These are phyloP conservation scores for Aureobasidium pullulans DNA, from an alignment of 2,329 filamentous ascomycete genomes.

Conservation along the genomic window DNA sequence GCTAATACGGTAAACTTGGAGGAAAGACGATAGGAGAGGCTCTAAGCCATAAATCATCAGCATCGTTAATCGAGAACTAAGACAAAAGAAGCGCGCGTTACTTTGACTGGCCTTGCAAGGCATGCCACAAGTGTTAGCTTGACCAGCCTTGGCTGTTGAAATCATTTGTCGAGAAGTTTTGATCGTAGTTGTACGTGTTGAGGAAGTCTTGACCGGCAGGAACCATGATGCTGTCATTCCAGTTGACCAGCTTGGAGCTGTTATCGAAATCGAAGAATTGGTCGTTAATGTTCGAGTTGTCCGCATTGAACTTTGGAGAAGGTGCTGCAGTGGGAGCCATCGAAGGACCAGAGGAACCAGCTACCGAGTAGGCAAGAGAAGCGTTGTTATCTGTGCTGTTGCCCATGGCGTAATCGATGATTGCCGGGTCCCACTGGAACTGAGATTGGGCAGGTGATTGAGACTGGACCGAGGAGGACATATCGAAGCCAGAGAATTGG, in stretches of 20 bases:
- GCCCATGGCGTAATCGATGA: conserved; percentile 11
- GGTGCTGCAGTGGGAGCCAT: conserved; percentile 14
- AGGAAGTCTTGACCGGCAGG: conserved; percentile 25
- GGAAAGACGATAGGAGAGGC: conserved; percentile 7
- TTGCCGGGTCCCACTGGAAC: conserved; percentile 11
- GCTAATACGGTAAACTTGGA: not conserved
- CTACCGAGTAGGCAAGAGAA: not conserved
- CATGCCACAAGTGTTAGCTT: conserved; percentile 16
- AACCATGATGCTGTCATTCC: conserved; percentile 27
- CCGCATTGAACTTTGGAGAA: conserved; percentile 18
- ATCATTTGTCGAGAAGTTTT: conserved; percentile 23
- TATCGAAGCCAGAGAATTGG: conserved; percentile 11
- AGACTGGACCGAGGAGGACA: conserved; percentile 1
- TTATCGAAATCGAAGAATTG: conserved; percentile 19
- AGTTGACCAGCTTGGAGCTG: conserved; percentile 19
- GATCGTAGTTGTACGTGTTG: conserved; percentile 22
- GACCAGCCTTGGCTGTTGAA: conserved; percentile 17
- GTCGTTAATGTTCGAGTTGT: conserved; percentile 19
- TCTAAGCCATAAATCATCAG: conserved; percentile 9
- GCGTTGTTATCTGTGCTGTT: conserved; percentile 4
- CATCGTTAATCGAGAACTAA: conserved; percentile 7
- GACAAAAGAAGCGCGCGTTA: not conserved
- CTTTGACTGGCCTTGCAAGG: not conserved
- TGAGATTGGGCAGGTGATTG: conserved; percentile 2
- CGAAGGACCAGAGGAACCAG: not conserved